A percentile compares a stretch with the other conserved stretches of the same genome.
phyloP scores from a whole-genome alignment of 2,329 filamentous ascomycete genomes.

The Diaporthe destruens region DNA sequence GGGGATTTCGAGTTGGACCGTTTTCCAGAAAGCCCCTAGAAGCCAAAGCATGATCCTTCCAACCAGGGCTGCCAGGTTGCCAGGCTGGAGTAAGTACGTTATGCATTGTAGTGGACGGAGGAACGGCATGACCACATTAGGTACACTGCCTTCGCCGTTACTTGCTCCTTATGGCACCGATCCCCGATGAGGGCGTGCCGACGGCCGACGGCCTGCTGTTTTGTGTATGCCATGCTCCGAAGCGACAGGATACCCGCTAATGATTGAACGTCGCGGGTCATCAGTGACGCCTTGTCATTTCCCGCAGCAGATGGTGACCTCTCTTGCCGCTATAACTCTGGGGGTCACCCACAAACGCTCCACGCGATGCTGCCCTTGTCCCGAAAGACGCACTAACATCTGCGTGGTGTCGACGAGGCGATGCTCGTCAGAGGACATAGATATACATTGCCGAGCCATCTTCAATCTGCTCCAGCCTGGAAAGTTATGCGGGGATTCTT shows the following conservation, averaged over 20 bases:
- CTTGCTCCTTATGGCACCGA: constrained; percentile 31
- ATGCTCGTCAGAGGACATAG: constrained; percentile 18
- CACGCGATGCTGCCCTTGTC: neutral
- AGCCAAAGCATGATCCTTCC: constrained; percentile 10
- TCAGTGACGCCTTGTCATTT: neutral
- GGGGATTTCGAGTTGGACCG: neutral
- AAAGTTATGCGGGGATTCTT: constrained; percentile 20
- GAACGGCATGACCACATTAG: constrained; percentile 15
- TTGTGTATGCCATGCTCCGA: neutral
- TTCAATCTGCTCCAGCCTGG: constrained; percentile 20
- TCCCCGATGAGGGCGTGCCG: constrained; percentile 16
- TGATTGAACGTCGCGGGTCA: neutral
- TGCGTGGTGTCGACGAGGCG: constrained; percentile 16
- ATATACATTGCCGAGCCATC: constrained; percentile 21
- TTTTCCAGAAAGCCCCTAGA: constrained; percentile 34
- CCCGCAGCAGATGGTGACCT: neutral
- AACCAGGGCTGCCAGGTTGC: too few relatives aligned
- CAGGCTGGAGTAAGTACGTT: too few relatives aligned
- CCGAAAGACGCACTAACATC: neutral
- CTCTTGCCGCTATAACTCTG: too few relatives aligned
- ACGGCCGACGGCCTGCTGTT: neutral
- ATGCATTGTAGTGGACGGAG: neutral
- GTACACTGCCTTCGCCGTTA: neutral
- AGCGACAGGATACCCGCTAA: neutral
- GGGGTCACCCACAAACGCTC: neutral